phyloP scores from a whole-genome alignment of 2,329 filamentous ascomycete genomes.

The Pseudogymnoascus sp. region DNA sequence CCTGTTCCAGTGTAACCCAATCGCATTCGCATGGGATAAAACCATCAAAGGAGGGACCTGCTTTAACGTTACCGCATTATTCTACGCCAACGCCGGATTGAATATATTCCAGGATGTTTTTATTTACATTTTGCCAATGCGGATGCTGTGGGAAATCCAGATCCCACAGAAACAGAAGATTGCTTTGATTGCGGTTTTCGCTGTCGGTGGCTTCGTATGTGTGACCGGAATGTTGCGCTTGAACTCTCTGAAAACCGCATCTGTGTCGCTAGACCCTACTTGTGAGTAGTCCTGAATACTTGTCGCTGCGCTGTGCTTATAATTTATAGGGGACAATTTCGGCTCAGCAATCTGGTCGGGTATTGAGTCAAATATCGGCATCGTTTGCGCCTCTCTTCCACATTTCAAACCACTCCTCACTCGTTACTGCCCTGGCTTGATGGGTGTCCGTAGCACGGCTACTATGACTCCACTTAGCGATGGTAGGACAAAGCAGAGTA shows the following conservation, averaged over 20 bases:
- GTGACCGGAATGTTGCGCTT: slow-evolving; percentile 17
- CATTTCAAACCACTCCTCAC: slow-evolving; percentile 2
- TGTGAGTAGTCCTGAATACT: neutral
- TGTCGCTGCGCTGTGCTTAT: neutral
- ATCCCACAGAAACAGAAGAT: slow-evolving; percentile 19
- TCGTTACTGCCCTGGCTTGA: slow-evolving; percentile 1
- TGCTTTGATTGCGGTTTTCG: slow-evolving; percentile 18
- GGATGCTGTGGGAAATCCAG: slow-evolving; percentile 13
- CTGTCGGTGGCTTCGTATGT: slow-evolving; percentile 20
- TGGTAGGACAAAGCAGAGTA: neutral
- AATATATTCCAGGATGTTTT: slow-evolving; percentile 19
- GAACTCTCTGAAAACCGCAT: slow-evolving; percentile 11
- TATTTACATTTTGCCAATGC: slow-evolving; percentile 17
- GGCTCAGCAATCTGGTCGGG: slow-evolving; percentile 2
- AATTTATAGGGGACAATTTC: neutral
- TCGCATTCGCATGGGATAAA: slow-evolving; percentile 27
- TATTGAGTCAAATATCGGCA: neutral
- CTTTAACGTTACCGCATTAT: neutral
- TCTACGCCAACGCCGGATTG: slow-evolving; percentile 15
- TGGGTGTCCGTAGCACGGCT: neutral
- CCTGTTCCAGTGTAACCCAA: slow-evolving; percentile 22
- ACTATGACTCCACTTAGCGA: slow-evolving; percentile 4
- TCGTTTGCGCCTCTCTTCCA: neutral
- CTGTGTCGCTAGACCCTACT: slow-evolving; percentile 11
- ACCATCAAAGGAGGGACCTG: slow-evolving; percentile 17